A percentile compares a stretch with the other conserved stretches of the same genome.
These are phyloP conservation scores for Ottelia alismoides DNA, from an alignment of 106 monocot genomes.

Conservation along the genomic window DNA sequence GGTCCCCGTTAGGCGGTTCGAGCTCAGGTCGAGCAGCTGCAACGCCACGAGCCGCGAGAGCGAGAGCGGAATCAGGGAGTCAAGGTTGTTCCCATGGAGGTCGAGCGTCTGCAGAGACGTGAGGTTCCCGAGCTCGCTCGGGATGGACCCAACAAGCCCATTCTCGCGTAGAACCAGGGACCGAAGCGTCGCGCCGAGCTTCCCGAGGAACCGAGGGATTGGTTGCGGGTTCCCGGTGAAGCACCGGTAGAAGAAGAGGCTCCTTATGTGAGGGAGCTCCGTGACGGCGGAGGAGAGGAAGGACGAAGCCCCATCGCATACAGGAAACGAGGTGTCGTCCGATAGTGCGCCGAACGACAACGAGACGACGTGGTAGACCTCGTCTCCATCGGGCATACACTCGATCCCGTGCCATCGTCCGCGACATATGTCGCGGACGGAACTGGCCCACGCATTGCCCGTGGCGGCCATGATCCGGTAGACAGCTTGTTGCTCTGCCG, in stretches of 20 bases:
- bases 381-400: slow-evolving; percentile 55
- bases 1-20: slow-evolving; percentile 39
- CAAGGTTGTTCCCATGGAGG: slow-evolving; percentile 69
- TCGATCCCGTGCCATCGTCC: slow-evolving; percentile 97
- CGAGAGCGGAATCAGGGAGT: slow-evolving; percentile 31
- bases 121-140: slow-evolving; percentile 55
- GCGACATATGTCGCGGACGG: slow-evolving; percentile 69
- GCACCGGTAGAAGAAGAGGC: slow-evolving; percentile 91
- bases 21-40: slow-evolving; percentile 59
- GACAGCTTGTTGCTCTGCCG: slow-evolving; percentile 63
- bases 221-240: slow-evolving; percentile 50
- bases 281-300: slow-evolving; percentile 43
- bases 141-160: slow-evolving; percentile 65
- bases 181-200: slow-evolving; percentile 36
- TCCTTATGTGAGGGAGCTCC: slow-evolving; percentile 46
- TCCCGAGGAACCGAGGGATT: slow-evolving; percentile 59
- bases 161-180: slow-evolving; percentile 75
- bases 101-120: slow-evolving; percentile 51
- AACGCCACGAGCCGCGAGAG: slow-evolving; percentile 22
- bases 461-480: slow-evolving; percentile 77
- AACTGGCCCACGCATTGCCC: slow-evolving; percentile 71
- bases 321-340: slow-evolving; percentile 85
- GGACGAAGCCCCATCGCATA: slow-evolving; percentile 38
- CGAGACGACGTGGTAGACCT: slow-evolving; percentile 82
- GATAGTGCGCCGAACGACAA: slow-evolving; percentile 90